phyloP scores from a whole-genome alignment of 306 rosid genomes.

The Corylus avellana region DNA sequence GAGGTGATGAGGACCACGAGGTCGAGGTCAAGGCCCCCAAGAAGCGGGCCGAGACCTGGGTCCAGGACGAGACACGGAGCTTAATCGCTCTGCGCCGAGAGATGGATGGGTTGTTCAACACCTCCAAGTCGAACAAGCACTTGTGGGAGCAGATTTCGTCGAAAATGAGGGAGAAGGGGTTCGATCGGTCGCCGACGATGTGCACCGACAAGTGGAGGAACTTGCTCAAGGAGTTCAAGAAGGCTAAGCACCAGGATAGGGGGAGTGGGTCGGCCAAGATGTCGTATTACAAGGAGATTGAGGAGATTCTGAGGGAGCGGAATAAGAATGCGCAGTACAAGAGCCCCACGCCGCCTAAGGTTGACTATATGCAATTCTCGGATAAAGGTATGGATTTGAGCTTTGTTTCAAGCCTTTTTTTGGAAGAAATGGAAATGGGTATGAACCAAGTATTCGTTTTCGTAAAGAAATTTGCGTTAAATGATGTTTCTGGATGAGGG shows the following conservation, averaged over 20 bases:
- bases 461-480: background rate
- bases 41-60: constrained; percentile 97
- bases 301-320: constrained; percentile 78
- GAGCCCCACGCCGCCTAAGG: constrained; percentile 63
- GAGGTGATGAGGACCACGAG: constrained; percentile 71
- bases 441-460: background rate
- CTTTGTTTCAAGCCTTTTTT: background rate
- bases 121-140: constrained; percentile 90
- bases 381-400: constrained; percentile 55
- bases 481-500: background rate
- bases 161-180: constrained; percentile 87
- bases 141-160: constrained; percentile 91
- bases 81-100: constrained; percentile 71
- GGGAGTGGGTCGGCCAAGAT: constrained; percentile 86
- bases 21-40: constrained; percentile 83
- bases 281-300: constrained; percentile 90
- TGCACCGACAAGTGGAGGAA: constrained; percentile 99
- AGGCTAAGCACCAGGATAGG: constrained; percentile 73
- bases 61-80: constrained; percentile 88
- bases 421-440: background rate
- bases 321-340: constrained; percentile 58
- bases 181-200: constrained; percentile 93
- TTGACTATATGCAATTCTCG: constrained; percentile 81
- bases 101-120: constrained; percentile 75
- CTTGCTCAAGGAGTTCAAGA: constrained; percentile 89